Conservation (phyloP, 2,329 filamentous ascomycete genomes). For the Bipolaris bicolor region DNA sequence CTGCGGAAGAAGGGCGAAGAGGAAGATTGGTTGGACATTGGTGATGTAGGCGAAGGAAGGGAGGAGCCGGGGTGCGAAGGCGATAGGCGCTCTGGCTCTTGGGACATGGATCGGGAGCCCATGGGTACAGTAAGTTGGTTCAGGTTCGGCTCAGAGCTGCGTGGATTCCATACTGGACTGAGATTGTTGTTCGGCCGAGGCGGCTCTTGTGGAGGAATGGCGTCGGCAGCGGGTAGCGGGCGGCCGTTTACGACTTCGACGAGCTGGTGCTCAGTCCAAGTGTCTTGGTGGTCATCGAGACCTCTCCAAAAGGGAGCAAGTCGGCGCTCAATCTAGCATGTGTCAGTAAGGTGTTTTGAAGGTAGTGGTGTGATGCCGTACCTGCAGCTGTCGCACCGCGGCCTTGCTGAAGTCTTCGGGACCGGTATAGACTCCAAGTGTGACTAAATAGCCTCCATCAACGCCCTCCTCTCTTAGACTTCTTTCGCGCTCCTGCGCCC, state of each 20-base stretch:
- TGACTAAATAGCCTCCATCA: conserved; percentile 93
- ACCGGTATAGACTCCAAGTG: conserved; percentile 90
- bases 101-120: conserved; percentile 75
- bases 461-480: conserved; percentile 92
- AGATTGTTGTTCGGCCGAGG: conserved; percentile 51
- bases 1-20: conserved; percentile 71
- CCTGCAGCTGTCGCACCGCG: conserved; percentile 87
- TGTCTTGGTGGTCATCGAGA: conserved; percentile 83
- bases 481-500: conserved; percentile 83
- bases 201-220: conserved; percentile 74
- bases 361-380: conserved; percentile 53
- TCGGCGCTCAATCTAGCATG: conserved; percentile 82
- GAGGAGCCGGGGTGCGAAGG: conserved; percentile 68
- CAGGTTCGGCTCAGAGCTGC: conserved; percentile 65
- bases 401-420: conserved; percentile 91
- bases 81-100: conserved; percentile 72
- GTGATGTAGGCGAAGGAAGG: conserved; percentile 63
- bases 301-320: conserved; percentile 96
- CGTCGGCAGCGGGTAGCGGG: conserved; percentile 81
- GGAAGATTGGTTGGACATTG: conserved; percentile 51
- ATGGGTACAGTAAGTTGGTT: conserved; percentile 82
- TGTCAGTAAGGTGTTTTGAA: conserved; percentile 22
- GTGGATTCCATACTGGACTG: conserved; percentile 51
- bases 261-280: conserved; percentile 95
- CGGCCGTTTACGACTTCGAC: conserved; percentile 86